Conservation (phyloP, 768 basidiomycete species). For the Auriculariales sp. region DNA sequence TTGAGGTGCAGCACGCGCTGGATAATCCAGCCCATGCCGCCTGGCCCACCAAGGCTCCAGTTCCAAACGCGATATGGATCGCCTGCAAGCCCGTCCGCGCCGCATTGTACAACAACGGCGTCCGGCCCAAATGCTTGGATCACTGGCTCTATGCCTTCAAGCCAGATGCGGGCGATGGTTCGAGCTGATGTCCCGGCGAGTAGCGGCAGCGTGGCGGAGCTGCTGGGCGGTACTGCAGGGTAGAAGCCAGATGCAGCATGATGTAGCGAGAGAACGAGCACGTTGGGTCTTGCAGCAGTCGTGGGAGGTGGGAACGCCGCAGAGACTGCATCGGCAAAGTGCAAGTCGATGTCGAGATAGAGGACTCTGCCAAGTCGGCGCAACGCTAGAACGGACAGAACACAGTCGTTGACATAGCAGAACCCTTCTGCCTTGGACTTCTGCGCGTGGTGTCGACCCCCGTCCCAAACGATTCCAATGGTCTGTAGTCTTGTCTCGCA, state of each 20-base stretch:
- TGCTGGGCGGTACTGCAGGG: slow-evolving; percentile 36
- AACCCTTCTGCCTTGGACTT: slow-evolving; percentile 73
- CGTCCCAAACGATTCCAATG: slow-evolving; percentile 83
- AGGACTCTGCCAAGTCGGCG: slow-evolving; percentile 45
- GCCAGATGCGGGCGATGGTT: slow-evolving; percentile 55
- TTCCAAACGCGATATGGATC: slow-evolving; percentile 70
- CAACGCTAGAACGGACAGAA: slow-evolving; percentile 65
- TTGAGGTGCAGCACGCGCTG: slow-evolving; percentile 38
- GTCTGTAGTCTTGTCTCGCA: slow-evolving; percentile 36
- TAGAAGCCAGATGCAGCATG: slow-evolving; percentile 76
- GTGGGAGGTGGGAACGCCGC: slow-evolving; percentile 43
- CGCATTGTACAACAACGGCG: slow-evolving; percentile 72
- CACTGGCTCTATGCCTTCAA: slow-evolving; percentile 39
- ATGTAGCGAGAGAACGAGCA: slow-evolving; percentile 68
- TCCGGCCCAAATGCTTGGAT: slow-evolving; percentile 55
- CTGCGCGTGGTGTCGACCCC: slow-evolving; percentile 81
- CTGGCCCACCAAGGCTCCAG: slow-evolving; percentile 47
- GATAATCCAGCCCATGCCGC: slow-evolving; percentile 53
- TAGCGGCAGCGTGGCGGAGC: slow-evolving; percentile 49
- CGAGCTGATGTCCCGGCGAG: slow-evolving; percentile 46
- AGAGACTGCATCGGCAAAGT: slow-evolving; percentile 81
- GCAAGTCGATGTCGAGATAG: slow-evolving; percentile 88
- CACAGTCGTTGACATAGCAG: slow-evolving; percentile 87
- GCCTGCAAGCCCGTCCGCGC: slow-evolving; percentile 73
- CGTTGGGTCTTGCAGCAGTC: slow-evolving; percentile 18